phyloP scores from a whole-genome alignment of 495 filamentous ascomycete genomes.

The Penicillium coprophilum region DNA sequence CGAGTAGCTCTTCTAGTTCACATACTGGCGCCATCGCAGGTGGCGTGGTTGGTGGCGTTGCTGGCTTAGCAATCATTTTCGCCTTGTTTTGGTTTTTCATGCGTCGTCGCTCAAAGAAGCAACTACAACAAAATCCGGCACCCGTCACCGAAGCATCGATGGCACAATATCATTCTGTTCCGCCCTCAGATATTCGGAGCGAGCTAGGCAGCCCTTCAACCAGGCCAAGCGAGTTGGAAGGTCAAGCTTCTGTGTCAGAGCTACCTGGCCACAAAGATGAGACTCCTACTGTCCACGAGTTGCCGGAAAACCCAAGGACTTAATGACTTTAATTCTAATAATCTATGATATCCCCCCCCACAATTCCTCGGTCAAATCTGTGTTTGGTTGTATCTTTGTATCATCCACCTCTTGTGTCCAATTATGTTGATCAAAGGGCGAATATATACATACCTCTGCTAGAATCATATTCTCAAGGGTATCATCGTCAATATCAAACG shows the following conservation, averaged over 20 bases:
- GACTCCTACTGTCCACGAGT: neutral
- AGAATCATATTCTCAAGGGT: too few relatives aligned
- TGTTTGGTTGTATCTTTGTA: too few relatives aligned
- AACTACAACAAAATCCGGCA: neutral
- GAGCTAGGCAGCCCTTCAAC: too few relatives aligned
- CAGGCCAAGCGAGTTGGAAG: neutral
- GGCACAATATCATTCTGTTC: neutral
- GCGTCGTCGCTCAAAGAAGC: neutral
- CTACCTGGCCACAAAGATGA: neutral
- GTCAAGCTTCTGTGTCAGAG: neutral
- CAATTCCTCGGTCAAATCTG: too few relatives aligned
- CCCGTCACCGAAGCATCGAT: neutral
- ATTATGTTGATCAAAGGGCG: too few relatives aligned
- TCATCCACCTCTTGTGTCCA: too few relatives aligned
- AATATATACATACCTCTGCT: too few relatives aligned
- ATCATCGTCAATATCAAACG: too few relatives aligned
- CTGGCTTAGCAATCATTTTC: neutral
- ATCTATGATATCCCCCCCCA: too few relatives aligned
- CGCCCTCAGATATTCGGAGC: neutral
- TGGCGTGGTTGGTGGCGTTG: slow-evolving; percentile 2
- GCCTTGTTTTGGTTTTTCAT: slow-evolving; percentile 2
- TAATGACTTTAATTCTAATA: neutral
- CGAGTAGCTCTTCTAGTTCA: neutral
- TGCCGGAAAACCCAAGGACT: neutral
- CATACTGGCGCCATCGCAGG: neutral